Conservation (phyloP, 2,329 filamentous ascomycete species). For the Aspergillaceae sp. region DNA sequence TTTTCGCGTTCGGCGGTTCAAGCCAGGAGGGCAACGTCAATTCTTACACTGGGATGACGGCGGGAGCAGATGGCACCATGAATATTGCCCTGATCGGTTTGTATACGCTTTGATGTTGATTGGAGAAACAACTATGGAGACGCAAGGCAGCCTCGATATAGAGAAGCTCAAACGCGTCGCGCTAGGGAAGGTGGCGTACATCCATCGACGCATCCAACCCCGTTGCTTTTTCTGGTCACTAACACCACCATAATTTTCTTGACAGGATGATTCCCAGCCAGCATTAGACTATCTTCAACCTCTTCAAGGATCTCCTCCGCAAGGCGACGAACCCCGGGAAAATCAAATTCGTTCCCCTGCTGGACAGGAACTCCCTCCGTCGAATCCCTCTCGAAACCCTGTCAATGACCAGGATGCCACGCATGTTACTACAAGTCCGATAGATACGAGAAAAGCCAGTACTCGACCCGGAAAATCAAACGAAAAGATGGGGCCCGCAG, state of each 20-base stretch:
- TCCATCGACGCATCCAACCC: too few species aligned
- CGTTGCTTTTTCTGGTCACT: constrained; percentile 20
- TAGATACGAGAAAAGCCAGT: constrained; percentile 6
- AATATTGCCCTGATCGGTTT: not conserved
- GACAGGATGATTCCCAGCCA: constrained; percentile 23
- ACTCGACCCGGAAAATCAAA: constrained; percentile 11
- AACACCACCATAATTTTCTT: constrained; percentile 13
- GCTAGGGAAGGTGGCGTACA: constrained; percentile 25
- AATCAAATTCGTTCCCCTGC: not conserved
- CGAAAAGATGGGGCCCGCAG: constrained; percentile 26
- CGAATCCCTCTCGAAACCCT: constrained; percentile 1
- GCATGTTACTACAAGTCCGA: constrained; percentile 1
- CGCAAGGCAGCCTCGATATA: constrained; percentile 35
- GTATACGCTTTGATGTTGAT: too few species aligned
- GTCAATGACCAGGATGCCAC: constrained; percentile 13
- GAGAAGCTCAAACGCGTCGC: constrained; percentile 33
- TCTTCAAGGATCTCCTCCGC: constrained; percentile 1
- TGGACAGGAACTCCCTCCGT: constrained; percentile 1
- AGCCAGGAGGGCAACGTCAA: not conserved
- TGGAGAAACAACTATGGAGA: constrained; percentile 23
- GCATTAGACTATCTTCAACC: constrained; percentile 6
- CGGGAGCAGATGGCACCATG: not conserved
- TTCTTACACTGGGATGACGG: not conserved
- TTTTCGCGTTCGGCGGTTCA: constrained; percentile 20
- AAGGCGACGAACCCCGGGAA: not conserved